phyloP scores from a whole-genome alignment of 352 stramenopile genomes.

The Phytopythium aichiense region DNA sequence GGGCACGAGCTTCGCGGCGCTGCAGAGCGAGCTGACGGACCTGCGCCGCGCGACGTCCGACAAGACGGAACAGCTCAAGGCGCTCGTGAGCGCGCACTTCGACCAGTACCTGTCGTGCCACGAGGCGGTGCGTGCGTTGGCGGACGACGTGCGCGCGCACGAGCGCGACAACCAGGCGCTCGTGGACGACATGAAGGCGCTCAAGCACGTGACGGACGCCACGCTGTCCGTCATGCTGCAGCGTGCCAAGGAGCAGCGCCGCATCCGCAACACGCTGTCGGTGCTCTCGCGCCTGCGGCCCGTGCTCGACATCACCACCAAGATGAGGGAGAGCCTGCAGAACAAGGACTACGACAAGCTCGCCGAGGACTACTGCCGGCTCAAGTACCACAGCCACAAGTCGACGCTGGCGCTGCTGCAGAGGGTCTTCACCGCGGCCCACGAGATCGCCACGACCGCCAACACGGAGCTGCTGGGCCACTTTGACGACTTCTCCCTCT shows the following conservation, averaged over 20 bases:
- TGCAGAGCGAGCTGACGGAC: slow-evolving; percentile 62
- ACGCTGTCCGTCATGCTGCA: slow-evolving; percentile 78
- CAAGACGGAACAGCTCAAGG: slow-evolving; percentile 84
- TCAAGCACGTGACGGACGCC: slow-evolving; percentile 57
- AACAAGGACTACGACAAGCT: slow-evolving; percentile 69
- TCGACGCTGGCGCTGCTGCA: slow-evolving; percentile 54
- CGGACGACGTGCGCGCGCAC: slow-evolving; percentile 58
- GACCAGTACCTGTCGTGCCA: slow-evolving; percentile 84
- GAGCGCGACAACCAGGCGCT: slow-evolving; percentile 55
- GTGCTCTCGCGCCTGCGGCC: slow-evolving; percentile 64
- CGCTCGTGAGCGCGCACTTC: slow-evolving; percentile 74
- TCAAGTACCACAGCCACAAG: slow-evolving; percentile 68
- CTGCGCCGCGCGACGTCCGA: slow-evolving; percentile 72
- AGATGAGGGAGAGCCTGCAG: slow-evolving; percentile 68
- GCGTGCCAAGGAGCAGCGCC: slow-evolving; percentile 66
- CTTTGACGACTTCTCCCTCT: slow-evolving; percentile 60
- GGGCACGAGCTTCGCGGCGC: slow-evolving; percentile 53
- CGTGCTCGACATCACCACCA: slow-evolving; percentile 69
- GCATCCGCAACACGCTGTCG: slow-evolving; percentile 67
- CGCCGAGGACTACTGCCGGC: slow-evolving; percentile 59
- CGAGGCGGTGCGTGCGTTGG: slow-evolving; percentile 61
- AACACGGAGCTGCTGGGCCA: slow-evolving; percentile 57
- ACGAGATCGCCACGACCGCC: slow-evolving; percentile 54
- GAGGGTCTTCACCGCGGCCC: slow-evolving; percentile 45
- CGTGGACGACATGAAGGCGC: slow-evolving; percentile 40